Base-by-base conservation (phyloP, 2,329 filamentous ascomycete species). In the Sporothrix variecibatus region DNA sequence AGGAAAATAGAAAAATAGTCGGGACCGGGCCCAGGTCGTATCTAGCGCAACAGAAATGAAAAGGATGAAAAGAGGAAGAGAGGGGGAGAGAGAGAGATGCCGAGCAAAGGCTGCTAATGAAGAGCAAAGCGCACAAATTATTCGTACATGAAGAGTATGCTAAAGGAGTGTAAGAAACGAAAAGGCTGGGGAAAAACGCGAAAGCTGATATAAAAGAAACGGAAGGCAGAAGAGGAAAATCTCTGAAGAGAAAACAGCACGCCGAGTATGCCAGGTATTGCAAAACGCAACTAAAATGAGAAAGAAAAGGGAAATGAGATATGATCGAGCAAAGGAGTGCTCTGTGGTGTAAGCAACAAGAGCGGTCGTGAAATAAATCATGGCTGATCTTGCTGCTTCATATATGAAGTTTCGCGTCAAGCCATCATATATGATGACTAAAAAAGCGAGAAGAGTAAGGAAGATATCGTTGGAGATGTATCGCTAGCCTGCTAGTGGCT, bases 231-330 rank as follows among this genome's bases (percentile, higher is more conserved):
- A 26, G 15, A 67, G 34, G 23, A 12, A 65, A 40, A 23, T 68
- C 12, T 46, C 26, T 51, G 23, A 56, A 58, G 20, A 70, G 5
- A 58, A 58, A 40, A 26, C 40, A 62, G 40, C 60, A 72, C 69
- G 72, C 69, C 62, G 68, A 64, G 40, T 64, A 75, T 75, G 72
- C 60, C 51, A 65, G 71, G 71, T 75, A 73, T 75, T 73, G 51
- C 28, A 40, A 60, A 43, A 31, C 56, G 26, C 43, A 62, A 65
- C 60, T 7, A 56, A 43, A 58, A 28, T 15, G 23, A 15, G 5
- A n/a, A 3, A 43, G 58, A 6, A 46, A 23, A 8, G 11, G 26
- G 56, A 70, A 73, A 58, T 20, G 53, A 20, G 34, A 58, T 23
- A 20, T 6, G 20, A 60, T 9, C 53, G 62, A 68, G 64, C 53